Conservation (phyloP, 768 basidiomycete species). For the Boletales sp. region DNA sequence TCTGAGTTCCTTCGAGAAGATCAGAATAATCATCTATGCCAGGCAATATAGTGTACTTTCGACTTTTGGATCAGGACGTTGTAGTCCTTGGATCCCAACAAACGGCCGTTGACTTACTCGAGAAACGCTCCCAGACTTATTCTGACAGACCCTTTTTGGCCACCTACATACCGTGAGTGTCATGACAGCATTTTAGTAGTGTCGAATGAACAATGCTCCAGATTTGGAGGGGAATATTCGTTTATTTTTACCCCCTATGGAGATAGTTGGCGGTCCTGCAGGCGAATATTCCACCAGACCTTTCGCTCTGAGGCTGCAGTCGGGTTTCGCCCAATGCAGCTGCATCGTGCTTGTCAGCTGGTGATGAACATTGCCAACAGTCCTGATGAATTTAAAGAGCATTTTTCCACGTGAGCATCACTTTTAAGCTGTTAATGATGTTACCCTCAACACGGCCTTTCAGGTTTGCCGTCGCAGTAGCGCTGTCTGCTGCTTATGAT, state of each 20-base stretch:
- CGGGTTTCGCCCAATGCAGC: slow-evolving; percentile 4
- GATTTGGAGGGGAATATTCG: slow-evolving; percentile 2
- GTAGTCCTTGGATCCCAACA: slow-evolving; percentile 43
- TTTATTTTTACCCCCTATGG: slow-evolving; percentile 7
- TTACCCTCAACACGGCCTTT: no score
- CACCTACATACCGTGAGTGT: slow-evolving; percentile 4
- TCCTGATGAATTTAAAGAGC: neutral
- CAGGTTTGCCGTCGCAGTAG: slow-evolving; percentile 4
- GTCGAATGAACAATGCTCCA: neutral
- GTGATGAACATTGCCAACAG: neutral
- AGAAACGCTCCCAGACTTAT: slow-evolving; percentile 42
- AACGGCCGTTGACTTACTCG: slow-evolving; percentile 43
- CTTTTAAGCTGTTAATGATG: neutral
- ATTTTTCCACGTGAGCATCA: neutral
- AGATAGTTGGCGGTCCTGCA: slow-evolving; percentile 9
- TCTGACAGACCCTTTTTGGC: slow-evolving; percentile 42
- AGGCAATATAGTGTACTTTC: slow-evolving; percentile 45
- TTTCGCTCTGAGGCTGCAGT: slow-evolving; percentile 5
- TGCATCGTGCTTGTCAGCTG: slow-evolving; percentile 3
- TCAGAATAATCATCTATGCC: neutral
- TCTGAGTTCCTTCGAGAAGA: no score
- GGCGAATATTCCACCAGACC: slow-evolving; percentile 11
- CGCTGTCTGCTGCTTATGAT: slow-evolving; percentile 1
- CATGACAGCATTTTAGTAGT: neutral
- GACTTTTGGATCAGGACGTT: slow-evolving; percentile 41